Conservation (phyloP, 1,284 basidiomycete species). For the Cutaneotrichosporon arboriforme region DNA sequence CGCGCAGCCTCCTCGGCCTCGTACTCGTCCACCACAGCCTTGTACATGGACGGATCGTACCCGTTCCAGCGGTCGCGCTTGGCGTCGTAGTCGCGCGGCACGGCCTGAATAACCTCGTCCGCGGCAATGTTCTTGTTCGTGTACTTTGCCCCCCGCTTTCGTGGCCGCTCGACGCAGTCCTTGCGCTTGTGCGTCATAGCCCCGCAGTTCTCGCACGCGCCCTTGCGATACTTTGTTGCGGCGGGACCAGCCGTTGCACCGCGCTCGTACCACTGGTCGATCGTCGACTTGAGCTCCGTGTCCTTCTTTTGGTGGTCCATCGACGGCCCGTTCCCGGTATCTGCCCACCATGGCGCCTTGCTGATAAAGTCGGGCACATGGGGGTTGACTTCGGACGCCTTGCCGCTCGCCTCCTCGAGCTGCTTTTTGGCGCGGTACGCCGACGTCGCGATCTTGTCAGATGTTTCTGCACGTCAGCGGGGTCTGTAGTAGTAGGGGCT, state of each 20-base stretch:
- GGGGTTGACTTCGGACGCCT: constrained; percentile 97
- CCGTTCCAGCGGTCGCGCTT: constrained; percentile 99
- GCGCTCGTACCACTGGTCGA: constrained; percentile 88
- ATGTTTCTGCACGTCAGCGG: constrained; percentile 12
- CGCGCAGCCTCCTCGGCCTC: constrained; percentile 86
- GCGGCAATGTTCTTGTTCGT: constrained; percentile 83
- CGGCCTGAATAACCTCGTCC: constrained; percentile 81
- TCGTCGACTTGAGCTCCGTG: constrained; percentile 61
- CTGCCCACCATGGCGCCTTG: constrained; percentile 97
- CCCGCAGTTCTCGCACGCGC: constrained; percentile 98
- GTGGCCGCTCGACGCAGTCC: constrained; percentile 93
- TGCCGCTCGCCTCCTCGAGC: constrained; percentile 86
- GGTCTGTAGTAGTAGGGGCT: neutral
- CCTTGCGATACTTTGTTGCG: constrained; percentile 93
- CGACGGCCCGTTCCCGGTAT: constrained; percentile 65
- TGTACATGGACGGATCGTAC: constrained; percentile 84
- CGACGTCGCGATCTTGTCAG: constrained; percentile 74
- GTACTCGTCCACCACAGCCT: constrained; percentile 85
- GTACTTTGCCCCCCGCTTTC: constrained; percentile 92
- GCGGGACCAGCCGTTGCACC: constrained; percentile 80
- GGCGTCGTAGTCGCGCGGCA: constrained; percentile 79
- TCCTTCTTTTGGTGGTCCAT: constrained; percentile 72
- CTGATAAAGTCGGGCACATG: constrained; percentile 89
- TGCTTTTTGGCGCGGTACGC: constrained; percentile 93
- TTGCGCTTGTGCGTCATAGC: constrained; percentile 86